Conservation (phyloP, 2,329 filamentous ascomycete genomes). For the Saccharata proteae region DNA sequence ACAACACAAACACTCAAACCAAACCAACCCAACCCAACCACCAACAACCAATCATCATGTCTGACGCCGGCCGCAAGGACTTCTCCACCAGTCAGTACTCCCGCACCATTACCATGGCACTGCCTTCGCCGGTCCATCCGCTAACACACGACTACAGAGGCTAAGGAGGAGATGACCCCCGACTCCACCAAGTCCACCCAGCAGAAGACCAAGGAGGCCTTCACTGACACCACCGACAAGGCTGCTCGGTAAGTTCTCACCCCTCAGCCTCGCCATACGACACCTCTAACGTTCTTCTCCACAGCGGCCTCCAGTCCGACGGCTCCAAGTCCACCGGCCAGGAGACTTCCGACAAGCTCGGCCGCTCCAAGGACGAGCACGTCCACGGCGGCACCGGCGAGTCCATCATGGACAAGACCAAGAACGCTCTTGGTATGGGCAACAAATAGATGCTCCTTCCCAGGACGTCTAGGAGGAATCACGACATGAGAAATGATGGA, state of each 20-base stretch:
- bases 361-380: conserved; percentile 26
- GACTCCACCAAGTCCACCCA: conserved; percentile 49
- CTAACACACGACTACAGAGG: conserved; percentile 31
- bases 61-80: conserved; percentile 52
- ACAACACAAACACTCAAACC: conserved; percentile 10
- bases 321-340: conserved; percentile 43
- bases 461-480: no score
- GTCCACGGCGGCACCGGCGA: conserved; percentile 25
- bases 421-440: conserved; percentile 33
- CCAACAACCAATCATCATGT: conserved; percentile 36
- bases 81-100: conserved; percentile 34
- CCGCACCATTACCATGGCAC: conserved; percentile 4
- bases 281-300: conserved; percentile 12
- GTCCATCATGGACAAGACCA: conserved; percentile 34
- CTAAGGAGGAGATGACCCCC: conserved; percentile 44
- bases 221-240: conserved; percentile 46
- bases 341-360: conserved; percentile 29
- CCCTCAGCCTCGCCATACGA: background rate
- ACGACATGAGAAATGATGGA: no score
- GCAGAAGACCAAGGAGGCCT: conserved; percentile 44
- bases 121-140: no score
- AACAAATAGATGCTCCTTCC: conserved; percentile 31
- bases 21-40: conserved; percentile 12
- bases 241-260: conserved; percentile 31
- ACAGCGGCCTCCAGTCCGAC: conserved; percentile 38